Evolutionary conservation across 345 rosid species (phyloP), one percentile per base, ranked within the genome.

Genomic region (Balakata baccata): DNA sequence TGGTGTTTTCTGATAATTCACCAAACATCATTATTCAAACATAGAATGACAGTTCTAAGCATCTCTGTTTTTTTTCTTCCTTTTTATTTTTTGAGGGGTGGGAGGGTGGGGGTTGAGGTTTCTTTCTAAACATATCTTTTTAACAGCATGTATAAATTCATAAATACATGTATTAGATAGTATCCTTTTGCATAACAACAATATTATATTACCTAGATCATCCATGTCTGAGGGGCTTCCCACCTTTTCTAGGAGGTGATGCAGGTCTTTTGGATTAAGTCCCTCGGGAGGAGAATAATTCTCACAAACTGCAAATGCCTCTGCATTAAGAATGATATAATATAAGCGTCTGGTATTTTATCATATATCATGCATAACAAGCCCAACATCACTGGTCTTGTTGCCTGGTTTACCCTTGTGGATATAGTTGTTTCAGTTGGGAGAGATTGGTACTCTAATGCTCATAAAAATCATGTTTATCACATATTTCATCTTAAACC

Each of bases 231-330:
- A 89, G 57, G 98, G 98, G 73, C 93, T 92, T 73, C 99, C 96
- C 14, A 92, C 92, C 85, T 80, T 92, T 76, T 92, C 97, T 72
- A 95, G 80, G 74, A 92, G 97, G 78, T 79, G 89, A 84, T 89
- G 85, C 77, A 92, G 82, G 70, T 92, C 92, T 83, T 78, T 84
- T 11, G 97, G 93, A 73, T 92, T 86, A 78, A 92, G 92, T 60
- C 96, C 98, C 75, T 84, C 85, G 4, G 98, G 98, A 51, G 97
- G 97, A 54, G 93, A 85, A 86, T 89, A 92, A 77, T 95, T 95
- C 72, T 95, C 99, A 54, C 98, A 95, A 52, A 91, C 94, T 7
- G 96, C 96, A 74, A 95, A 95, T 66, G 99, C 97, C 92, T 95
- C 98, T 92, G 85, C 69, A 81, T 41, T 64, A 75, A 70, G 70